These are phyloP conservation scores for Fimicolochytrium jonesii DNA, from an alignment of 192 early-diverging fungal genomes.

Conservation along the genomic window DNA sequence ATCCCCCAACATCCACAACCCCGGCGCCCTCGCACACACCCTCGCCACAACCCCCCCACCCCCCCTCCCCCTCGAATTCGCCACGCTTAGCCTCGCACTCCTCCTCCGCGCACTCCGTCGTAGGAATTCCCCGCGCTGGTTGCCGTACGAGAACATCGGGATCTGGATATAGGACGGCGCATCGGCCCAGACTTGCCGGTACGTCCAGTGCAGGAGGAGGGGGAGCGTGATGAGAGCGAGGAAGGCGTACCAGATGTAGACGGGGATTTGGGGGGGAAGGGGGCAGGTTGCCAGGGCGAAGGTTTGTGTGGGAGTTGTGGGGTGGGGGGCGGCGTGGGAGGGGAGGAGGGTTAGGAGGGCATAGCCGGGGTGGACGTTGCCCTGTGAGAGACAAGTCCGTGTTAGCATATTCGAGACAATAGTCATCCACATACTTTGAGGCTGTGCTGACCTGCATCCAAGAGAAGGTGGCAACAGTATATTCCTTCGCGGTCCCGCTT, in stretches of 20 bases:
- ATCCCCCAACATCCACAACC: too few species aligned
- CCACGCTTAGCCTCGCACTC: too few species aligned
- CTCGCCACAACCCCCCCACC: too few species aligned
- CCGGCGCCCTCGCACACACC: too few species aligned
- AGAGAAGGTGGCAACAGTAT: conserved; percentile 47
- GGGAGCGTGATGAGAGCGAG: conserved; percentile 12
- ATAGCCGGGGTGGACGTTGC: conserved; percentile 45
- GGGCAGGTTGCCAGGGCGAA: conserved; percentile 24
- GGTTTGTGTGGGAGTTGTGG: neutral
- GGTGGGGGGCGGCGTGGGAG: neutral
- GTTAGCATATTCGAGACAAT: neutral
- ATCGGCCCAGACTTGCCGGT: neutral
- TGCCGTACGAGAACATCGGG: neutral
- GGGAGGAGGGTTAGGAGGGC: conserved; percentile 33
- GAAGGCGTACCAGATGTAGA: conserved; percentile 42
- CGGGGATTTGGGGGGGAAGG: conserved; percentile 34
- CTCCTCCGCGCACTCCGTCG: too few species aligned
- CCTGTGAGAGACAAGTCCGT: conserved; percentile 7
- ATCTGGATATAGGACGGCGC: neutral
- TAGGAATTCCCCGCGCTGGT: too few species aligned
- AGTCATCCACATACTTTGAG: neutral
- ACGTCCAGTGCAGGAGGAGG: neutral
- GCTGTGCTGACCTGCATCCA: conserved; percentile 35
- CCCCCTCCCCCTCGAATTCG: too few species aligned
- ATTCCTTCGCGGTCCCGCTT: neutral